phyloP scores from a whole-genome alignment of 805 yeast species.

The Starmerella stellata region DNA sequence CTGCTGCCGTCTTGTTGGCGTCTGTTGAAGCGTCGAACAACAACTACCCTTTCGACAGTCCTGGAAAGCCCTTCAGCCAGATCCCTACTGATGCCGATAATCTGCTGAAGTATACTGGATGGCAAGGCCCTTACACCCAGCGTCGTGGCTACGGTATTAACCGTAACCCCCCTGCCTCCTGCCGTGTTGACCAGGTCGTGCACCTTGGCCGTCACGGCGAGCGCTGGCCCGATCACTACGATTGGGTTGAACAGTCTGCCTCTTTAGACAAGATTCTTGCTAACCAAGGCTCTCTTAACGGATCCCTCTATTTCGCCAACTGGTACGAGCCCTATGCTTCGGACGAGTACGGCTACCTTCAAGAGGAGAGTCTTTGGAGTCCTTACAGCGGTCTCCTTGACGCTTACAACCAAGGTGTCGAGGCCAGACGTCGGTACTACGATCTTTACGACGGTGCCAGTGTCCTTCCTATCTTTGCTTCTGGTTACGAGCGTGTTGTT shows the following conservation, averaged over 20 bases:
- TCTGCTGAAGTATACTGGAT: slow-evolving; percentile 30
- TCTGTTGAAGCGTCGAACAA: too few species aligned
- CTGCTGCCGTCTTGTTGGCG: too few species aligned
- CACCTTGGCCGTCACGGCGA: slow-evolving; percentile 36
- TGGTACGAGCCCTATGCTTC: slow-evolving; percentile 26
- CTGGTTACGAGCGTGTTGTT: too few species aligned
- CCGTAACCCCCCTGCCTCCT: slow-evolving; percentile 29
- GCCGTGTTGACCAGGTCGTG: slow-evolving; percentile 33
- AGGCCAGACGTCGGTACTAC: slow-evolving; percentile 32
- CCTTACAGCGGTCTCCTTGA: slow-evolving; percentile 36
- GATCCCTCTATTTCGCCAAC: too few species aligned
- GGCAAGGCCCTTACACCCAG: slow-evolving; percentile 33
- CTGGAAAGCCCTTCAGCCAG: slow-evolving; percentile 14
- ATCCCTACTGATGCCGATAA: slow-evolving; percentile 28
- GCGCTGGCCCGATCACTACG: too few species aligned
- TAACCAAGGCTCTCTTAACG: slow-evolving; percentile 16
- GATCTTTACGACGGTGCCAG: slow-evolving; percentile 26
- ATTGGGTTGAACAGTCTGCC: background rate
- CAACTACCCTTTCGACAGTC: slow-evolving; percentile 6
- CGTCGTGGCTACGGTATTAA: slow-evolving; percentile 33
- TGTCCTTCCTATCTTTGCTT: too few species aligned
- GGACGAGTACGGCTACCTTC: slow-evolving; percentile 34
- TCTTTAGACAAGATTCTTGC: background rate
- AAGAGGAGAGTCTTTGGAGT: slow-evolving; percentile 18
- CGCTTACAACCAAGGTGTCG: slow-evolving; percentile 33